Base-by-base conservation (phyloP, 1,139 yeast genomes). In the Geotrichum macrosporum region DNA sequence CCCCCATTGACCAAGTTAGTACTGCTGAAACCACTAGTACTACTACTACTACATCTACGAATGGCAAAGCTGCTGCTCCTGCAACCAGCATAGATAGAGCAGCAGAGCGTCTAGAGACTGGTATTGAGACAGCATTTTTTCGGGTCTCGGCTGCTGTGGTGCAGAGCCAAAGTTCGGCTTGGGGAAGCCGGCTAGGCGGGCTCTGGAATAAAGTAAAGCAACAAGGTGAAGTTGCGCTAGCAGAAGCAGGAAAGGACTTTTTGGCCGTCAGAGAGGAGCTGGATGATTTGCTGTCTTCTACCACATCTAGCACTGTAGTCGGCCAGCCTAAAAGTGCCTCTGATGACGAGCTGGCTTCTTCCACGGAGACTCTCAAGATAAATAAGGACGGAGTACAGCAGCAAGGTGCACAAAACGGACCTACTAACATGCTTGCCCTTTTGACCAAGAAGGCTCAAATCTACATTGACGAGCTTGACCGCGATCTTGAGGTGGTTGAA, bases 401-500 rank as follows among this genome's bases (percentile, higher is more conserved):
- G 3, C 16, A 40, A 1, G 22, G 34, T n/a, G 26, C 24, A 10
- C 42, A 51, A 13, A 51, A 52, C 37, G 47, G 35, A 30, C 48
- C 51, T 5, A 41, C 50, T 16, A 56, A 59, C 27, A 64, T 67
- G 67, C 54, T 72, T 18, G 56, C 59, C 12, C 59, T 63, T 37
- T 55, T 72, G 27, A 59, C 70, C 24, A 57, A 59, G 22, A 75
- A 73, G 53, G 84, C 89, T 5, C 79, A 73, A 55, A 35, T 48
- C 58, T 81, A 81, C 43, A 70, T 84, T 50, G 89, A 84, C 57
- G 71, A 73, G 5, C 70, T 84, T 47, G 94, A 84, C 61, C 70
- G 76, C 21, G 84, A 78, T 53, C 69, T 85, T 44, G 94, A 82
- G 56, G 70, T 71, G 47, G 77, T 84, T 8, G 94, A 82, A 59